These are phyloP conservation scores for Leishmania arabica DNA, from an alignment of 208 protist genomes.

Conservation along the genomic window DNA sequence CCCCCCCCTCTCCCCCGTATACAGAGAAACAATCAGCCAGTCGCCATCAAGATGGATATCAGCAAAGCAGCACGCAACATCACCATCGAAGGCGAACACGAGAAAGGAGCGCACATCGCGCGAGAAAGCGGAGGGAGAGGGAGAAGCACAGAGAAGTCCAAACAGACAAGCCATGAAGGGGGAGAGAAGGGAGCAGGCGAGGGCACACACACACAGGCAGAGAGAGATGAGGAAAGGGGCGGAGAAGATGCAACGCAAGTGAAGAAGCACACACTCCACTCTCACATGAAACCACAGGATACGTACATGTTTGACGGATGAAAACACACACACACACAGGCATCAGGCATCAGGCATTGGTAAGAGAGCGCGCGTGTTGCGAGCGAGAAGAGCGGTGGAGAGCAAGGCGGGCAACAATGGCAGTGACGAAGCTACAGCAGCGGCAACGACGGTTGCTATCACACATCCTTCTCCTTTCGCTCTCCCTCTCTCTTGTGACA, in stretches of 20 bases:
- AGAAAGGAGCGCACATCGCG: not conserved
- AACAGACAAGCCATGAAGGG: no score
- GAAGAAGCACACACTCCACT: constrained; percentile 10
- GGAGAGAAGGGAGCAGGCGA: no score
- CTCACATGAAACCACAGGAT: not conserved
- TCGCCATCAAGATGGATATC: not conserved
- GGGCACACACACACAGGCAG: not conserved
- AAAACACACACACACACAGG: not conserved
- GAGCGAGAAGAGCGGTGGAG: not conserved
- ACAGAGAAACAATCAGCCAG: no score
- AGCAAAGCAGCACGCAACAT: not conserved
- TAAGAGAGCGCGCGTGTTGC: not conserved
- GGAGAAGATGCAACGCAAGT: not conserved
- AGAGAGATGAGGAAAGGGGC: constrained; percentile 1
- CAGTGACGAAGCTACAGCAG: not conserved
- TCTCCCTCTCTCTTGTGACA: not conserved
- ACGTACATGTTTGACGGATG: not conserved
- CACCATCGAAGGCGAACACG: not conserved
- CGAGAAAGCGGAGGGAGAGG: not conserved
- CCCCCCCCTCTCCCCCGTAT: no score
- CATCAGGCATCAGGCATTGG: not conserved
- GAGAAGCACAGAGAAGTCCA: not conserved
- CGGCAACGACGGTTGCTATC: not conserved
- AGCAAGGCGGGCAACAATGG: not conserved
- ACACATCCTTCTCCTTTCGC: not conserved